A percentile compares a stretch with the other conserved stretches of the same genome.
These are phyloP conservation scores for Cercospora canescens DNA, from an alignment of 2,329 filamentous ascomycete genomes.

Conservation along the genomic window DNA sequence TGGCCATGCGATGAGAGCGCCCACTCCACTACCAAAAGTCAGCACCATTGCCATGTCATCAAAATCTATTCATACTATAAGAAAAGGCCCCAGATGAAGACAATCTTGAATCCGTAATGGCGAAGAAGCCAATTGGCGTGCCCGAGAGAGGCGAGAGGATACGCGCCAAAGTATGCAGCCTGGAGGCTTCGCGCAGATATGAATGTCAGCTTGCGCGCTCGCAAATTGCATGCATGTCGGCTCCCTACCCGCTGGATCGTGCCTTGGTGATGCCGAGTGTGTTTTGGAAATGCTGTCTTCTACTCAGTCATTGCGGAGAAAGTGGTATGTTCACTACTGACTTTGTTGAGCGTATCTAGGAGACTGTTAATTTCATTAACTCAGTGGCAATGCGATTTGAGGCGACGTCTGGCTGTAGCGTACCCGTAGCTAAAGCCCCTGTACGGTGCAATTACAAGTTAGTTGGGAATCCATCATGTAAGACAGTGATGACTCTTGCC, in stretches of 20 bases:
- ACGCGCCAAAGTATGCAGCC: conserved; percentile 53
- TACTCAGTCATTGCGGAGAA: conserved; percentile 46
- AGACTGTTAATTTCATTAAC: conserved; percentile 36
- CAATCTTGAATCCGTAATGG: conserved; percentile 50
- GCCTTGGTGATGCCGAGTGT: conserved; percentile 46
- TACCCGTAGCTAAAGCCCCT: conserved; percentile 6
- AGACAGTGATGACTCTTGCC: conserved; percentile 35
- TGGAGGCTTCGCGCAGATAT: conserved; percentile 37
- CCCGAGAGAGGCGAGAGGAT: conserved; percentile 51
- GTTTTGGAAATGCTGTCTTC: conserved; percentile 51
- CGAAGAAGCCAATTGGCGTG: conserved; percentile 42
- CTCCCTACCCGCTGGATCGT: conserved; percentile 33
- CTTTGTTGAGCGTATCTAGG: conserved; percentile 54
- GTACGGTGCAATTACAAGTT: background rate
- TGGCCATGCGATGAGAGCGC: conserved; percentile 61
- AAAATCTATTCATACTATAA: conserved; percentile 41
- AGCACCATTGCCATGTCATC: background rate
- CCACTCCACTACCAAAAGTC: conserved; percentile 43
- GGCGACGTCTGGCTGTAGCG: background rate
- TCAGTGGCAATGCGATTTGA: background rate
- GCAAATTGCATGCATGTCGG: background rate
- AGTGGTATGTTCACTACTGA: conserved; percentile 25
- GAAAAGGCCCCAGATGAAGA: conserved; percentile 54
- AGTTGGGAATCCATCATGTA: background rate
- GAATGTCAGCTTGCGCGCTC: background rate